phyloP scores from a whole-genome alignment of 225 moss, liverwort and hornwort species.

The Asterella californica region DNA sequence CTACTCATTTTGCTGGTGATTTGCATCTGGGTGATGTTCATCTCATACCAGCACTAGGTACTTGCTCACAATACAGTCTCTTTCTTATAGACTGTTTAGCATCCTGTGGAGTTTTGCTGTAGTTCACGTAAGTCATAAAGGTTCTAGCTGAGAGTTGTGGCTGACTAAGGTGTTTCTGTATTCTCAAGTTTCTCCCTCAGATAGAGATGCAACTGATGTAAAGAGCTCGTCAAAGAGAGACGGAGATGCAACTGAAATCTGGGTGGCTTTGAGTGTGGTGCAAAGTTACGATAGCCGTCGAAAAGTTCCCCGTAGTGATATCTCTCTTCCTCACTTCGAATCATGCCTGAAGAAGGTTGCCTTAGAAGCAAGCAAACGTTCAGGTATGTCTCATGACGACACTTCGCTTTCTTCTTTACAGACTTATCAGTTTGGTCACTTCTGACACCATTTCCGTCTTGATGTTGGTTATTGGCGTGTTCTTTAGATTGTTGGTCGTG shows the following conservation, averaged over 20 bases:
- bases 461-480: too few species aligned
- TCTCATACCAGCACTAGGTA: conserved; percentile 61
- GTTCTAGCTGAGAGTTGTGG: neutral
- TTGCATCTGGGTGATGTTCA: conserved; percentile 77
- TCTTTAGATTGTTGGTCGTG: neutral
- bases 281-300: conserved; percentile 66
- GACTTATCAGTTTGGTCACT: too few species aligned
- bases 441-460: too few species aligned
- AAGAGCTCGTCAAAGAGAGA: neutral
- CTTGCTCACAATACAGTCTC: neutral
- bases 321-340: conserved; percentile 70
- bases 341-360: conserved; percentile 65
- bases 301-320: conserved; percentile 76
- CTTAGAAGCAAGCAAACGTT: conserved; percentile 48
- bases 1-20: conserved; percentile 65
- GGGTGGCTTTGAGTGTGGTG: conserved; percentile 67
- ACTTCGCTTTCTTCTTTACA: too few species aligned
- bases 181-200: neutral
- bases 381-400: conserved; percentile 46
- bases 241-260: conserved; percentile 17
- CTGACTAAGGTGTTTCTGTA: neutral
- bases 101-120: neutral
- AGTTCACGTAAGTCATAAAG: neutral
- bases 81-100: neutral
- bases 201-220: neutral